Base-by-base conservation (phyloP, 495 filamentous ascomycete genomes). In the Trichoderma orchidacearum region DNA sequence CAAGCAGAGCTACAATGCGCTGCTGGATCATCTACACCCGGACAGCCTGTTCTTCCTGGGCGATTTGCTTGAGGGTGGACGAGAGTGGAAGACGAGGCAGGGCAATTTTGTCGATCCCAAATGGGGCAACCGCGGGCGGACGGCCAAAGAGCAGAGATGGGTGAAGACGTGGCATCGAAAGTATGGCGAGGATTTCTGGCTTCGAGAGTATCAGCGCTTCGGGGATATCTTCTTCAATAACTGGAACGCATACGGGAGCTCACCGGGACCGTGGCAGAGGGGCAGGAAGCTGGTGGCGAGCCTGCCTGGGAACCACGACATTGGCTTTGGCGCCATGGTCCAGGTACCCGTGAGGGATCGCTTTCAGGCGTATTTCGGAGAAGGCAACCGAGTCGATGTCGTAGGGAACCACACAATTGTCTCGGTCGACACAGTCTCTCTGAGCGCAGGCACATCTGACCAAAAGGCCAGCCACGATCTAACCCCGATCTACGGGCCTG, bases 391-490 rank as follows among this genome's bases (percentile, higher is more conserved):
- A 15, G 80, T 97, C 15, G 88, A 96, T 64, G 76, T 96, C 9
- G 79, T 95, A 57, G 94, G 90, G 3, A 99, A 99, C 61, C 94
- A 99, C 67, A 93, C 89, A 0, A 92, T 97, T 65, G 85, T 99
- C 6, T 91, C 89, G 1, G 74, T 99, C 3, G 94, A 99, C 61
- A 82, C 84, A 0, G 84, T 94, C 5, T 95, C 89, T 11, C 68
- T 97, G 60, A 93, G 87, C 64, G 90, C 90, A 8, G 70, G 54
- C n/a, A 64, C 69, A 25, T 70, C 73, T 9, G 62, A 55, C 4
- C 64, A 72, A 60, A 72, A 70, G 15, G 58, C 66, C 62, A 60
- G 72, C 27, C 69, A 81, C 54, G 76, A 78, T 53, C 65, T 78
- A 25, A 60, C 67, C 38, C 63, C 66, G 11, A 85, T 97, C 28